Conservation (phyloP, 1,139 yeast species). For the Suhomyces terraborum region DNA sequence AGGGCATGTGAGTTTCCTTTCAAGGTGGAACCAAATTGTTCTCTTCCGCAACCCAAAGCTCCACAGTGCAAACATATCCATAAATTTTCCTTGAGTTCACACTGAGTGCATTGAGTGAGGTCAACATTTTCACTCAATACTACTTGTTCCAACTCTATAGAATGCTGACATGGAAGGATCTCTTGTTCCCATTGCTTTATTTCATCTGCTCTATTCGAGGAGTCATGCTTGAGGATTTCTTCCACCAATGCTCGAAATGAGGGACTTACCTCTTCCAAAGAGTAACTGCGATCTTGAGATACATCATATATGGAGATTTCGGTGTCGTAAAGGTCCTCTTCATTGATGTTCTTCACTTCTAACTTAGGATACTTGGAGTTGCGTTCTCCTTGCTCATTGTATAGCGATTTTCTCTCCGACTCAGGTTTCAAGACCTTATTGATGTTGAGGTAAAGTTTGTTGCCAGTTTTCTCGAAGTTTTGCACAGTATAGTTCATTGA, state of each 20-base stretch:
- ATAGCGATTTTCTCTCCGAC: slow-evolving; percentile 23
- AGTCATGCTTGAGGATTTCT: slow-evolving; percentile 61
- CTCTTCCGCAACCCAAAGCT: slow-evolving; percentile 85
- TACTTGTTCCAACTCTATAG: slow-evolving; percentile 51
- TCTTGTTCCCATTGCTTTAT: slow-evolving; percentile 93
- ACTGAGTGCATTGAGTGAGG: slow-evolving; percentile 55
- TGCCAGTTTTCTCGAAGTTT: slow-evolving; percentile 55
- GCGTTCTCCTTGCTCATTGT: slow-evolving; percentile 33
- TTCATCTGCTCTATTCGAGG: slow-evolving; percentile 68
- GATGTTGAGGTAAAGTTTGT: slow-evolving; percentile 59
- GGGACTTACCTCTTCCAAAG: slow-evolving; percentile 26
- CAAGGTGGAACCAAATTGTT: slow-evolving; percentile 84
- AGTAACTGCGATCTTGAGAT: slow-evolving; percentile 25
- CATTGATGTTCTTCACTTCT: slow-evolving; percentile 69
- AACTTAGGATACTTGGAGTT: slow-evolving; percentile 66
- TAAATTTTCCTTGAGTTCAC: slow-evolving; percentile 66
- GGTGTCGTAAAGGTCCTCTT: slow-evolving; percentile 67
- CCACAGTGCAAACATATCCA: slow-evolving; percentile 96
- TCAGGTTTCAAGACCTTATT: slow-evolving; percentile 47
- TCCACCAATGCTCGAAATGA: slow-evolving; percentile 38
- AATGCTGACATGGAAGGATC: slow-evolving; percentile 76
- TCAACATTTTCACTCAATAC: slow-evolving; percentile 27
- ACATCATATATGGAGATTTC: slow-evolving; percentile 47
- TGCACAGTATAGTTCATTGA: slow-evolving; percentile 53
- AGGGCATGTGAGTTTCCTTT: slow-evolving; percentile 92